Base-by-base conservation (phyloP, 805 yeast species). In the Candida qinlingensis region DNA sequence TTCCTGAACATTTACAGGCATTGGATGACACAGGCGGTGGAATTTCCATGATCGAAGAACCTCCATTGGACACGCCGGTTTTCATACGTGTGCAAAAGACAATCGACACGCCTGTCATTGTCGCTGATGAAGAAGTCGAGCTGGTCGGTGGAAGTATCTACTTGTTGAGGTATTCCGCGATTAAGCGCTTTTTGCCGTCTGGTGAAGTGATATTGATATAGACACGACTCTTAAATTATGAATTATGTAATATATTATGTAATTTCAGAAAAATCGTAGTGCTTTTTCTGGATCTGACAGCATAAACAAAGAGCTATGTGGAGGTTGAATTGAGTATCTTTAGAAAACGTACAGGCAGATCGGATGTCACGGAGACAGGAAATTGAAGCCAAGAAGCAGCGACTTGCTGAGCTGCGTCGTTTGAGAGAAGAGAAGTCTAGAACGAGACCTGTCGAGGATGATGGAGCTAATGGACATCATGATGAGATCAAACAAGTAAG, bases 1-100 rank as follows among this genome's bases (percentile, higher is more conserved):
- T 91, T 55, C 97, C 97, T 0, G 76, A 72, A 19, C 73, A 75
- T 37, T 67, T 89, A 44, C 89, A 85, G 42, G 79, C 82, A 5
- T 70, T 94, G 49, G 95, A 90, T 58, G 97, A 89, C 54, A 77
- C 77, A 2, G 74, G 80, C 10, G 87, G 84, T 28, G 79, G 77
- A 11, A 63, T 83, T 11, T 72, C 79, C 7, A 91, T 94, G 98
- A 72, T 92, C 3, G 85, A 81, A 12, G 75, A 74, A 51, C 98
- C 98, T 0, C 87, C 87, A 43, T 56, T 86, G 61, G 76, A 85
- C 53, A 77, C 74, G 50, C 87, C 94, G 6, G 97, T 94, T 1
- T 90, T 89, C 58, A 71, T 91, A 9, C 73, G 78, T 42, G 84
- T 80, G 1, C 46, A 67, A n/a, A 59, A 58, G 33, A 72, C 70